phyloP scores from a whole-genome alignment of 805 yeast genomes.

The Wickerhamomyces pijperi region DNA sequence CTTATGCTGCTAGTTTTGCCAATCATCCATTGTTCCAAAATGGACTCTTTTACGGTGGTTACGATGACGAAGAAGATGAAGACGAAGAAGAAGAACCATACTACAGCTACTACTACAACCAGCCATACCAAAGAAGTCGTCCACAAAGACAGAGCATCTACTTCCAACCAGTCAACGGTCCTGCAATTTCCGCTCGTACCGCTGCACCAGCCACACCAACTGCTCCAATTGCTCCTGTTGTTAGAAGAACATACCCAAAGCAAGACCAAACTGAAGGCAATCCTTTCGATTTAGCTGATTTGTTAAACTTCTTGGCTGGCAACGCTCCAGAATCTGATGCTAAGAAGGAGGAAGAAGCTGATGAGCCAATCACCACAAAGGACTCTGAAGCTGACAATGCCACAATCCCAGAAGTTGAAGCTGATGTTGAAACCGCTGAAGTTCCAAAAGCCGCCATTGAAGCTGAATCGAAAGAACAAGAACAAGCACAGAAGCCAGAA shows the following conservation, averaged over 20 bases:
- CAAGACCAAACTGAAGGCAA: neutral
- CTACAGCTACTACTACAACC: slow-evolving; percentile 10
- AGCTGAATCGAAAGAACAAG: neutral
- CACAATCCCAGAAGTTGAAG: slow-evolving; percentile 2
- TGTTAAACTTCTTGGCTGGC: neutral
- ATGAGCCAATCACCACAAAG: neutral
- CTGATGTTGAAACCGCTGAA: neutral
- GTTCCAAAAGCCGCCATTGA: neutral
- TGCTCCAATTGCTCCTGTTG: neutral
- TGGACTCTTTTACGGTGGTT: slow-evolving; percentile 5
- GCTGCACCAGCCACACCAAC: slow-evolving; percentile 2
- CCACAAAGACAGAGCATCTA: slow-evolving; percentile 3
- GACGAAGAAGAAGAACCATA: slow-evolving; percentile 9
- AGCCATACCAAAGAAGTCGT: slow-evolving; percentile 2
- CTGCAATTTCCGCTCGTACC: slow-evolving; percentile 1
- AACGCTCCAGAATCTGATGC: neutral
- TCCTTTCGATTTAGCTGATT: neutral
- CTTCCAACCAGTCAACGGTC: slow-evolving; percentile 5
- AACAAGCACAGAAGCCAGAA: neutral
- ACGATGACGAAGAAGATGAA: slow-evolving; percentile 11
- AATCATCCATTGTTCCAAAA: neutral
- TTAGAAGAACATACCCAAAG: neutral
- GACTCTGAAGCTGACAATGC: slow-evolving; percentile 3
- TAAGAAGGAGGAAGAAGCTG: neutral
- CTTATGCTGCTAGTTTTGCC: neutral